A percentile compares a stretch with the other conserved stretches of the same genome.
These are phyloP conservation scores for Pyrrhoderma noxium DNA, from an alignment of 1,284 basidiomycete genomes.

Conservation along the genomic window DNA sequence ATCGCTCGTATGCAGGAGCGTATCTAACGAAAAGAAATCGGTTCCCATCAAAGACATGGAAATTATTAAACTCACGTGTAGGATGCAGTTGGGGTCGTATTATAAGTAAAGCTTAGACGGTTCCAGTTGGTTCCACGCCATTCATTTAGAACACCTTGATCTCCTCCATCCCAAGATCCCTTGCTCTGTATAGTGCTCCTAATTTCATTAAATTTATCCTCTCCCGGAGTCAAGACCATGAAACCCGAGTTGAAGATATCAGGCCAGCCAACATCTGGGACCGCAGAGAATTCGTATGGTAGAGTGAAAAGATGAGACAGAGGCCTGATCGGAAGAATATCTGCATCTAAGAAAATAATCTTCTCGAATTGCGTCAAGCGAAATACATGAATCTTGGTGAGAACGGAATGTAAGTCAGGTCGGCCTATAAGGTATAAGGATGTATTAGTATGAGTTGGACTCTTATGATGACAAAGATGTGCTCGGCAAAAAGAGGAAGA, in stretches of 20 bases:
- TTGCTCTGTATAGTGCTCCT: constrained; percentile 60
- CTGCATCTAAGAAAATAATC: constrained; percentile 93
- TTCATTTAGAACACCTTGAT: constrained; percentile 94
- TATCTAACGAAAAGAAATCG: constrained; percentile 46
- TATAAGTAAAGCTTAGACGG: constrained; percentile 91
- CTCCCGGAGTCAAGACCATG: constrained; percentile 78
- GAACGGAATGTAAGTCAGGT: constrained; percentile 82
- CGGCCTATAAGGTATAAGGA: constrained; percentile 53
- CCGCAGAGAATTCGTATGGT: constrained; percentile 77
- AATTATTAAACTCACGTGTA: constrained; percentile 64
- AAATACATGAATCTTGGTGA: constrained; percentile 95
- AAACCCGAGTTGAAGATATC: constrained; percentile 98
- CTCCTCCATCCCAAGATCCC: constrained; percentile 95
- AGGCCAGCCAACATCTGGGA: constrained; percentile 96
- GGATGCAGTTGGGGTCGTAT: constrained; percentile 94
- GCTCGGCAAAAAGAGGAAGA: constrained; percentile 1
- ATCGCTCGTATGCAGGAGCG: constrained; percentile 91
- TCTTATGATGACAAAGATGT: neutral
- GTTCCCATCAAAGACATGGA: constrained; percentile 18
- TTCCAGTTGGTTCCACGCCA: constrained; percentile 87
- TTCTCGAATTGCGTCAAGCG: constrained; percentile 84
- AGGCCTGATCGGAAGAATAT: constrained; percentile 84
- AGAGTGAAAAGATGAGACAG: constrained; percentile 83
- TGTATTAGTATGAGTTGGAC: constrained; percentile 9
- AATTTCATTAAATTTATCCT: constrained; percentile 76